These are phyloP conservation scores for Hericium alpestre DNA, from an alignment of 768 basidiomycete genomes.

Conservation along the genomic window DNA sequence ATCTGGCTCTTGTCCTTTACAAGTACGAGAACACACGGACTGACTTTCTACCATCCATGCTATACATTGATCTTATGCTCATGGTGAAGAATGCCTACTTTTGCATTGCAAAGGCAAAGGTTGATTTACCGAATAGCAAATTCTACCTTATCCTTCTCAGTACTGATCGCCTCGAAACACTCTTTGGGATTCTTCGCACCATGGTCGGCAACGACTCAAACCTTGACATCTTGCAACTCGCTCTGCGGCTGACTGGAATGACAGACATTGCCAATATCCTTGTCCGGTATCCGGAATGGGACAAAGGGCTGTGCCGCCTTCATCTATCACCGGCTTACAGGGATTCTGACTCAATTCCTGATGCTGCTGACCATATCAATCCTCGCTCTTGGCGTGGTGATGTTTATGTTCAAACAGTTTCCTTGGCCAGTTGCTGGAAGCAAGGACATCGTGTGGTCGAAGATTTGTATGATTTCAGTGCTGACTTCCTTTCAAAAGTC, in stretches of 20 bases:
- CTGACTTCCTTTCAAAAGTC: background rate
- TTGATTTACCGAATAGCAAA: conserved; percentile 3
- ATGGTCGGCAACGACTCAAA: conserved; percentile 17
- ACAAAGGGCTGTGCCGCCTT: conserved; percentile 23
- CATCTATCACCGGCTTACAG: conserved; percentile 2
- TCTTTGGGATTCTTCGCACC: conserved; percentile 16
- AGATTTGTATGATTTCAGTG: too few relatives aligned
- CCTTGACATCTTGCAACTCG: conserved; percentile 17
- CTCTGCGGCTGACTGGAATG: conserved; percentile 18
- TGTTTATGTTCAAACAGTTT: background rate
- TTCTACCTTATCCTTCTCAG: conserved; percentile 2
- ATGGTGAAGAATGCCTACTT: conserved; percentile 17
- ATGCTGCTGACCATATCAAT: background rate
- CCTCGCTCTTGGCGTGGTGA: background rate
- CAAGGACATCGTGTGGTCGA: background rate
- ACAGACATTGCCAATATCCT: conserved; percentile 27
- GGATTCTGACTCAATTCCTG: background rate
- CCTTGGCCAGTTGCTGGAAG: background rate
- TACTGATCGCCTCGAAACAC: conserved; percentile 9
- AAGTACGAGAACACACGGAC: background rate
- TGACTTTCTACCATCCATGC: conserved; percentile 6
- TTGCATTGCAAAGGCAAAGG: conserved; percentile 15
- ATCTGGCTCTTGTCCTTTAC: background rate
- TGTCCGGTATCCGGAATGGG: conserved; percentile 28
- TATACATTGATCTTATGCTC: conserved; percentile 12